Evolutionary conservation across 495 filamentous ascomycete species (phyloP).

Genomic region (Aspergillus hancockii): DNA sequence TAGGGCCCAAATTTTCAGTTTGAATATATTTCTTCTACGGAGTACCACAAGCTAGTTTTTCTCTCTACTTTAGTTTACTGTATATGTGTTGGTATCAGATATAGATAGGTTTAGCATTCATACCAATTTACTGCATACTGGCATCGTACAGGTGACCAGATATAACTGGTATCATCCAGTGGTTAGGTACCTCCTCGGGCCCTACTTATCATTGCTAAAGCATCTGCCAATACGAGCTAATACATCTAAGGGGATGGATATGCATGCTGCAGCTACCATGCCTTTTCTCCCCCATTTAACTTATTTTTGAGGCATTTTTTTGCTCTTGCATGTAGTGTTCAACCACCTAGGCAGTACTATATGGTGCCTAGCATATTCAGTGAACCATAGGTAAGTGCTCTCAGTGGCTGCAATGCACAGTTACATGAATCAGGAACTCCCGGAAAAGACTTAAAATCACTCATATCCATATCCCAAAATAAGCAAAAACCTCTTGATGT

Average conservation of each 20-base stretch:
- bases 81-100: background rate
- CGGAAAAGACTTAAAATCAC: slow-evolving; percentile 1
- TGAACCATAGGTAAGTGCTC: background rate
- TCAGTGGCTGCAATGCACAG: background rate
- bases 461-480: background rate
- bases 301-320: slow-evolving; percentile 12
- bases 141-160: background rate
- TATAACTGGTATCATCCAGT: background rate
- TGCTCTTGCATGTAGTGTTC: background rate
- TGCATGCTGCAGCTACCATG: slow-evolving; percentile 10
- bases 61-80: background rate
- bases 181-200: background rate
- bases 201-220: background rate
- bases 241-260: background rate
- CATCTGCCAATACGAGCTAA: slow-evolving; percentile 4
- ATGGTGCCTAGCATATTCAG: background rate
- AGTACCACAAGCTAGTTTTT: background rate
- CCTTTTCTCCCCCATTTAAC: background rate
- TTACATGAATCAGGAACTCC: slow-evolving; percentile 3
- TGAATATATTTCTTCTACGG: background rate
- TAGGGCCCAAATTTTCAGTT: too few relatives aligned
- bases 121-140: background rate
- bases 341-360: slow-evolving; percentile 1
- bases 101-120: background rate
- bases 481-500: background rate